phyloP scores from a whole-genome alignment of 2,329 filamentous ascomycete species.

The Fusarium setosum region DNA sequence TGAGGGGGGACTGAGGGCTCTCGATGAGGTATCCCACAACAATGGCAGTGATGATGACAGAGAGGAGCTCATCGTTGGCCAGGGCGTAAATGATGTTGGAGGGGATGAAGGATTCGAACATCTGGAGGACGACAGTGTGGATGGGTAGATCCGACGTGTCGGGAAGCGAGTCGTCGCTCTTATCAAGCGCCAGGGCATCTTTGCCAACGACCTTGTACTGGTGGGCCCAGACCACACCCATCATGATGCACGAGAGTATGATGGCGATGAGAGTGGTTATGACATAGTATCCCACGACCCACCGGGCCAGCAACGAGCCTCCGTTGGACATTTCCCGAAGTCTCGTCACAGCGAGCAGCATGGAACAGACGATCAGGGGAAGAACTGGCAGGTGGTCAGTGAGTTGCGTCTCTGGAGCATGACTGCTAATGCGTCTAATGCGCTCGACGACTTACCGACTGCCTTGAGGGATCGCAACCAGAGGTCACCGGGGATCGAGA shows the following conservation, averaged over 20 bases:
- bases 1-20: conserved; percentile 47
- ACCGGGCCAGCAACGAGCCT: conserved; percentile 57
- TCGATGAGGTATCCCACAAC: conserved; percentile 60
- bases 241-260: conserved; percentile 57
- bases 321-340: conserved; percentile 58
- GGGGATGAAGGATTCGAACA: conserved; percentile 62
- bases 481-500: conserved; percentile 60
- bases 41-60: conserved; percentile 59
- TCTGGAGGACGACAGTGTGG: conserved; percentile 57
- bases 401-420: too few species aligned
- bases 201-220: conserved; percentile 54
- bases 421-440: neutral
- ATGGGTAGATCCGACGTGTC: conserved; percentile 48
- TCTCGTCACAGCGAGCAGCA: conserved; percentile 62
- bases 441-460: conserved; percentile 51
- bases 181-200: conserved; percentile 42
- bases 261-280: conserved; percentile 62
- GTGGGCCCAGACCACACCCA: conserved; percentile 58
- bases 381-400: too few species aligned
- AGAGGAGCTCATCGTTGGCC: conserved; percentile 58
- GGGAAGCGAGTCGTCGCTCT: conserved; percentile 21
- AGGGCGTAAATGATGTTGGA: conserved; percentile 60
- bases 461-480: conserved; percentile 63
- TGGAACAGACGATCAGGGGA: conserved; percentile 57
- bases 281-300: conserved; percentile 63